Evolutionary conservation across 192 early-diverging fungal species (phyloP).

Genomic region (Coemansia umbellata): DNA sequence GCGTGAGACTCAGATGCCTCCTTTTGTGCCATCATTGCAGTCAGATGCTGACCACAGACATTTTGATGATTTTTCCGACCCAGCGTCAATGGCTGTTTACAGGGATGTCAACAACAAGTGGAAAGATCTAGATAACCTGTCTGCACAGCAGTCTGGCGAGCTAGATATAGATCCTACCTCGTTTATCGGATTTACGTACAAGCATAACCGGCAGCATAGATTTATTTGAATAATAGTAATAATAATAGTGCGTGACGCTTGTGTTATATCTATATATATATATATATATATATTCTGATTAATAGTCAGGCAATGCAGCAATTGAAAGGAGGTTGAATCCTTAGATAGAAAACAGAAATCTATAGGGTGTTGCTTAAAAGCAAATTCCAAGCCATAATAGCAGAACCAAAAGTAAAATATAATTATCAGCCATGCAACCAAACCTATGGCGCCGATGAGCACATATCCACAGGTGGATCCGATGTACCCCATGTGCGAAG

Average conservation of each 20-base stretch:
- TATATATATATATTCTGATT: too few relatives aligned
- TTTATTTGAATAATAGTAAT: constrained; percentile 29
- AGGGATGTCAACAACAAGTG: constrained; percentile 57
- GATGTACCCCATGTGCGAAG: constrained; percentile 39
- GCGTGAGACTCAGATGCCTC: constrained; percentile 59
- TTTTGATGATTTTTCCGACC: constrained; percentile 71
- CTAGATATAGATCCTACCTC: constrained; percentile 67
- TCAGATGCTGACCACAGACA: constrained; percentile 76
- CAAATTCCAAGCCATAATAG: too few relatives aligned
- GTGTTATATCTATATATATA: neutral
- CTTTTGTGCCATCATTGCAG: constrained; percentile 66
- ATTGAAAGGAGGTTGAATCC: too few relatives aligned
- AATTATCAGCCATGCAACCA: neutral
- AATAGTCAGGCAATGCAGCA: too few relatives aligned
- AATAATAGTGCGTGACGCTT: too few relatives aligned
- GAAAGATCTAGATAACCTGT: constrained; percentile 34
- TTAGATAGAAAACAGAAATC: too few relatives aligned
- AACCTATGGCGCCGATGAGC: constrained; percentile 15
- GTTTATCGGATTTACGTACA: constrained; percentile 80
- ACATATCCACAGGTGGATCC: constrained; percentile 30
- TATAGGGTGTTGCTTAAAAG: too few relatives aligned
- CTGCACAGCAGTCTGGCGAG: constrained; percentile 33
- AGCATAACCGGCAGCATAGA: constrained; percentile 46
- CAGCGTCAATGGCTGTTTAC: constrained; percentile 56
- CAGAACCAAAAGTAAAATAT: neutral